Percentiles rank a stretch among this genome's conserved stretches.
phyloP scores from a whole-genome alignment of 2,329 filamentous ascomycete species.

The Aspergillus spinulosporus region DNA sequence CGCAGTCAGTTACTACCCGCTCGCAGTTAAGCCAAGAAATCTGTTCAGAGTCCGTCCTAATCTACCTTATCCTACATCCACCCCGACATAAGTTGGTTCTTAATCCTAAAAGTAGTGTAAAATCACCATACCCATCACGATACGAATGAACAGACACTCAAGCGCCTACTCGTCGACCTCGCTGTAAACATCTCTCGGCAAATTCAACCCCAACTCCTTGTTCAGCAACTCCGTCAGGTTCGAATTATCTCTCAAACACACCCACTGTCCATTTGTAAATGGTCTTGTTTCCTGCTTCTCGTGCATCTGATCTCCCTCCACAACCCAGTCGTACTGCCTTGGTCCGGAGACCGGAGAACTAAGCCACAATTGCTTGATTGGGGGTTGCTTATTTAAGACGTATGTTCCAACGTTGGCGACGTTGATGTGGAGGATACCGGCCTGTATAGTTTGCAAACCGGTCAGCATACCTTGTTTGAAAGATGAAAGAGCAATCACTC shows the following conservation, averaged over 20 bases:
- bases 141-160: background rate
- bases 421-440: constrained; percentile 78
- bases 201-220: constrained; percentile 71
- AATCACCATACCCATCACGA: background rate
- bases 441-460: constrained; percentile 50
- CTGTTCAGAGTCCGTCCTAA: background rate
- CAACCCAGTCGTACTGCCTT: constrained; percentile 90
- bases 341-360: constrained; percentile 88
- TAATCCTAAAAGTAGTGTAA: background rate
- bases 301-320: constrained; percentile 67
- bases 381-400: constrained; percentile 97
- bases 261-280: constrained; percentile 67
- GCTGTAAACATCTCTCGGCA: constrained; percentile 46
- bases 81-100: background rate
- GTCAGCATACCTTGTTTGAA: background rate
- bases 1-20: background rate
- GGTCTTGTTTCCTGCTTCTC: constrained; percentile 71
- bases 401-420: constrained; percentile 74
- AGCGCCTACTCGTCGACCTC: constrained; percentile 24
- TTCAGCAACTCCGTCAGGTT: constrained; percentile 71
- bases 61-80: background rate
- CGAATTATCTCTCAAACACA: constrained; percentile 82
- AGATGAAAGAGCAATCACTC: background rate
- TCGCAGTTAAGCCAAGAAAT: background rate
- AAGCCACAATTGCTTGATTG: constrained; percentile 97